phyloP scores from a whole-genome alignment of 805 yeast species.

The Metschnikowia lachancei region DNA sequence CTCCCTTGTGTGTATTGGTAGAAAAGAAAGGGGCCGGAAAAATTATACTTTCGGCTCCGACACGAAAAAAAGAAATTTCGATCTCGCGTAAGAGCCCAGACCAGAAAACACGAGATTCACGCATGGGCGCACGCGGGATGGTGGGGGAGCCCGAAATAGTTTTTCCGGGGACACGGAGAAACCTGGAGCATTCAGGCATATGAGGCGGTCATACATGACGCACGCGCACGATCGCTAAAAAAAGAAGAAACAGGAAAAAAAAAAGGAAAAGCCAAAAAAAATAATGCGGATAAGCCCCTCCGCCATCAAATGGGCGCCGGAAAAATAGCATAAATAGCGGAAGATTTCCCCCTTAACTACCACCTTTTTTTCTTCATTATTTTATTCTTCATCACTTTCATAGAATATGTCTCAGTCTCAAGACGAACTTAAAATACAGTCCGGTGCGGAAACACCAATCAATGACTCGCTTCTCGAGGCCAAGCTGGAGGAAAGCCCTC shows the following conservation, averaged over 20 bases:
- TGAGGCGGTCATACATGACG: constrained; percentile 5
- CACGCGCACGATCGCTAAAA: constrained; percentile 12
- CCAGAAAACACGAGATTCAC: not conserved
- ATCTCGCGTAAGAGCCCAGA: constrained; percentile 7
- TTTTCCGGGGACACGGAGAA: constrained; percentile 24
- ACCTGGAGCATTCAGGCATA: constrained; percentile 19
- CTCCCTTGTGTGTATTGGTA: too few relatives aligned
- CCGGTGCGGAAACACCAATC: constrained; percentile 37
- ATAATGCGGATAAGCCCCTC: constrained; percentile 1
- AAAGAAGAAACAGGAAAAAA: constrained; percentile 12
- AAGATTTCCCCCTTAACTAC: not conserved
- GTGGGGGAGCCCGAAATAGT: constrained; percentile 11
- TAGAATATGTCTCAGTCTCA: constrained; percentile 21
- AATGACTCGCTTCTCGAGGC: constrained; percentile 25
- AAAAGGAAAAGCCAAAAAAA: constrained; percentile 4
- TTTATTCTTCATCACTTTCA: not conserved
- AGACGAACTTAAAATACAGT: constrained; percentile 20
- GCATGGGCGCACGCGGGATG: constrained; percentile 4
- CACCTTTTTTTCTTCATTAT: constrained; percentile 1
- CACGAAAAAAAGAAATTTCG: not conserved
- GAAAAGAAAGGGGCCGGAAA: not conserved
- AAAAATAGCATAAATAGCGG: constrained; percentile 12
- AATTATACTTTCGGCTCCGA: not conserved
- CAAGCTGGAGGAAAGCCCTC: constrained; percentile 14
- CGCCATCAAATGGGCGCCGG: constrained; percentile 4